A percentile compares a stretch with the other conserved stretches of the same genome.
Conservation (phyloP, 176 grass and related monocot genomes). For the Hordeum marinum region DNA sequence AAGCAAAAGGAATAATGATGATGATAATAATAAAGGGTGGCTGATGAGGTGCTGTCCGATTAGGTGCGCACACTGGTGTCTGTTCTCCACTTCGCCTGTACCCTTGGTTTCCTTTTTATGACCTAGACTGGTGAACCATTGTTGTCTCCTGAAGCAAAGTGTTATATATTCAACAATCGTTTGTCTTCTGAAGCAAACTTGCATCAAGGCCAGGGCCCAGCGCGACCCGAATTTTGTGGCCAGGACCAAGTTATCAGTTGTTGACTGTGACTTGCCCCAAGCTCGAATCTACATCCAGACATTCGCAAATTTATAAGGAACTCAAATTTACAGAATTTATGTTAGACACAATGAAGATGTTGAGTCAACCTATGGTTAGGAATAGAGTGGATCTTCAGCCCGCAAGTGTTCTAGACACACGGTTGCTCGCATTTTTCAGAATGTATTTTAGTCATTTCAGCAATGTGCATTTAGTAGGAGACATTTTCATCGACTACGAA, state of each 20-base stretch:
- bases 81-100: neutral
- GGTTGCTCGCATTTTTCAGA: no score
- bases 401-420: no score
- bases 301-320: no score
- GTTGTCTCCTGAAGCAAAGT: neutral
- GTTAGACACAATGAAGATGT: no score
- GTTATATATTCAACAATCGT: conserved; percentile 1
- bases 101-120: neutral
- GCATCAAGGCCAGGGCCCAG: neutral
- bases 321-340: no score
- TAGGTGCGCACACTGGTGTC: conserved; percentile 17
- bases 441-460: no score
- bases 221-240: neutral
- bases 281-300: neutral
- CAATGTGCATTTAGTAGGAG: no score
- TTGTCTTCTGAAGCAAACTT: neutral
- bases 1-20: conserved; percentile 30
- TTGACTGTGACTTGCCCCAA: neutral
- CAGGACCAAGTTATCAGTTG: neutral
- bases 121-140: conserved; percentile 19
- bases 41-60: conserved; percentile 30
- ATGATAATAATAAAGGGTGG: conserved; percentile 7
- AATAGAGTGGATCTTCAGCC: no score
- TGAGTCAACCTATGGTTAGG: no score
- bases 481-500: no score